Conservation (phyloP, 2,329 filamentous ascomycete genomes). For the Plectosphaerella sp. region DNA sequence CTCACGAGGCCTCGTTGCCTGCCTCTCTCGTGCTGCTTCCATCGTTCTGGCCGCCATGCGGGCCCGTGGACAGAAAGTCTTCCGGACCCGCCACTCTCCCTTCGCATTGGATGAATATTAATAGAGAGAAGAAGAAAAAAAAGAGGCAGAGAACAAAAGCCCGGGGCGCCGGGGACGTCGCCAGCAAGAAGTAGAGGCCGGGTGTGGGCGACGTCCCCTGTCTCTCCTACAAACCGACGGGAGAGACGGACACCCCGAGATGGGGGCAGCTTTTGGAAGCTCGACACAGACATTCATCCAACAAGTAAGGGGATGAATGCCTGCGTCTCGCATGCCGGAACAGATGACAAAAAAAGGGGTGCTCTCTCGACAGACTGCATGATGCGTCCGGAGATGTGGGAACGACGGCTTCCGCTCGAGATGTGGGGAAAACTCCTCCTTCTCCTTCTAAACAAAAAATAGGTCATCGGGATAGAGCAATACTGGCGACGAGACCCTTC, state of each 20-base stretch:
- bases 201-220: background rate
- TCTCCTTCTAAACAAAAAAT: background rate
- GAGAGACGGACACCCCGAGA: too few species aligned
- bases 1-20: too few species aligned
- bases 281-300: too few species aligned
- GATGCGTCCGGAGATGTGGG: background rate
- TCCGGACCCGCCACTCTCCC: too few species aligned
- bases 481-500: background rate
- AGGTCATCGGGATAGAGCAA: background rate
- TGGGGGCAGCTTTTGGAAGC: too few species aligned
- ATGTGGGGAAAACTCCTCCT: background rate
- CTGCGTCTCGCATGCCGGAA: too few species aligned
- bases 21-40: too few species aligned
- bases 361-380: background rate
- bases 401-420: background rate
- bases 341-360: background rate
- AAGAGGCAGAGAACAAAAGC: background rate
- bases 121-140: background rate
- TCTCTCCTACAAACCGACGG: background rate
- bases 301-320: too few species aligned
- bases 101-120: background rate
- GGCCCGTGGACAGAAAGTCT: too few species aligned
- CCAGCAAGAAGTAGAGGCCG: background rate
- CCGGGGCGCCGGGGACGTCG: background rate
- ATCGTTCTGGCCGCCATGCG: too few species aligned